Conservation (phyloP, 2,329 filamentous ascomycete genomes). For the Epichloe typhina region DNA sequence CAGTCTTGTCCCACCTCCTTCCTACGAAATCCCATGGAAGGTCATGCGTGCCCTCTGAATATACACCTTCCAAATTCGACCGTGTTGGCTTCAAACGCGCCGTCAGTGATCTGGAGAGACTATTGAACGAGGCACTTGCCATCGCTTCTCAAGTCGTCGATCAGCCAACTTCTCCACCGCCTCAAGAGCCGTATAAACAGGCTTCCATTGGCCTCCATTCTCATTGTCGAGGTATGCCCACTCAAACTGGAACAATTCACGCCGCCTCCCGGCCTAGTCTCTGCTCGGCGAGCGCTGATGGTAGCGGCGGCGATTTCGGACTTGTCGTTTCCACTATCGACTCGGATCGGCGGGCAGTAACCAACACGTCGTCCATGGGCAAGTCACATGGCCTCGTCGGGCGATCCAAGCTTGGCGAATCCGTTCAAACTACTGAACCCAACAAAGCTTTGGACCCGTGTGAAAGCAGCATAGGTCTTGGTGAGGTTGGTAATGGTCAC, state of each 20-base stretch:
- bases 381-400: background rate
- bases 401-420: background rate
- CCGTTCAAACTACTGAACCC: background rate
- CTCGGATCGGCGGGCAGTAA: background rate
- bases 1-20: conserved; percentile 8
- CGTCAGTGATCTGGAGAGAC: conserved; percentile 30
- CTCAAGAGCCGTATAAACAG: conserved; percentile 6
- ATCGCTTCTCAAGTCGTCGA: conserved; percentile 29
- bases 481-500: background rate
- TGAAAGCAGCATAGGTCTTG: background rate
- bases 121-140: conserved; percentile 32
- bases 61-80: conserved; percentile 14
- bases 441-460: conserved; percentile 1
- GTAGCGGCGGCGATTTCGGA: conserved; percentile 4
- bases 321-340: background rate
- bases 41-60: conserved; percentile 10
- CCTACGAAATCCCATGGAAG: conserved; percentile 8
- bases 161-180: conserved; percentile 13
- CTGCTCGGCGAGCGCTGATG: conserved; percentile 5
- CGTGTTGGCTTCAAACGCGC: conserved; percentile 20
- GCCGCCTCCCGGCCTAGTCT: background rate
- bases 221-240: conserved; percentile 2
- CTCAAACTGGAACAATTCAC: background rate
- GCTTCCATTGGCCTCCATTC: conserved; percentile 7
- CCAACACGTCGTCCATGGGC: background rate